A percentile compares a stretch with the other conserved stretches of the same genome.
phyloP scores from a whole-genome alignment of 164 flowering plant species.

The Tetracentron sinense region DNA sequence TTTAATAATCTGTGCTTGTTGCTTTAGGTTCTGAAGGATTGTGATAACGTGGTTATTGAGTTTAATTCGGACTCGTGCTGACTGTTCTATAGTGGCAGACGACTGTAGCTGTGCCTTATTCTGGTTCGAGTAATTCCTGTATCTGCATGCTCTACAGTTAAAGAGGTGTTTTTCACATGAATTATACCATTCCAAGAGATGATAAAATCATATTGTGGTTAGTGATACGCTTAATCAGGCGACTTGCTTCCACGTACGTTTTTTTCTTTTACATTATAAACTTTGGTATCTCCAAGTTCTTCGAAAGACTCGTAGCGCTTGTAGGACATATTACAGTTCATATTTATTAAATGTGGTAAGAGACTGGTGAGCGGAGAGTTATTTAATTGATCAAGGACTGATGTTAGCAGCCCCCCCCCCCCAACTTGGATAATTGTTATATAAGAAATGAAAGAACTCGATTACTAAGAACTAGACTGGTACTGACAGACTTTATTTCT shows the following conservation, averaged over 20 bases:
- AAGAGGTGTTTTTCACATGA: constrained; percentile 22
- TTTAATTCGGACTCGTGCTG: no score
- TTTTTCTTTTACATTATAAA: neutral
- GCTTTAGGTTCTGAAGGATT: no score
- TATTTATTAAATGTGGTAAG: no score
- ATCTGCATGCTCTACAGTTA: constrained; percentile 30
- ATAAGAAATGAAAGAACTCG: no score
- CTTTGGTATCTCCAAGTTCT: neutral
- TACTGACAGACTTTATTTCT: no score
- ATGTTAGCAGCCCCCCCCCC: no score
- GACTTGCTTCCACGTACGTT: constrained; percentile 83
- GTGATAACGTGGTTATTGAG: neutral
- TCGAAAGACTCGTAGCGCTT: neutral
- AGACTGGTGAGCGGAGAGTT: no score
- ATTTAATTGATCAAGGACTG: no score
- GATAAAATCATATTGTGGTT: constrained; percentile 74
- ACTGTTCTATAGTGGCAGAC: neutral
- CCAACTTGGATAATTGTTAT: no score
- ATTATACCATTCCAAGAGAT: constrained; percentile 35
- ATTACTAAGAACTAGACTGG: no score
- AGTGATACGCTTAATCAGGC: constrained; percentile 82
- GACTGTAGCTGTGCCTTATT: neutral
- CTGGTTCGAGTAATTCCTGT: constrained; percentile 5
- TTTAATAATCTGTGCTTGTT: no score
- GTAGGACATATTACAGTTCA: constrained; percentile 1